Evolutionary conservation across 2,329 filamentous ascomycete species (phyloP).

Genomic region (Albophoma yamanashiensis): DNA sequence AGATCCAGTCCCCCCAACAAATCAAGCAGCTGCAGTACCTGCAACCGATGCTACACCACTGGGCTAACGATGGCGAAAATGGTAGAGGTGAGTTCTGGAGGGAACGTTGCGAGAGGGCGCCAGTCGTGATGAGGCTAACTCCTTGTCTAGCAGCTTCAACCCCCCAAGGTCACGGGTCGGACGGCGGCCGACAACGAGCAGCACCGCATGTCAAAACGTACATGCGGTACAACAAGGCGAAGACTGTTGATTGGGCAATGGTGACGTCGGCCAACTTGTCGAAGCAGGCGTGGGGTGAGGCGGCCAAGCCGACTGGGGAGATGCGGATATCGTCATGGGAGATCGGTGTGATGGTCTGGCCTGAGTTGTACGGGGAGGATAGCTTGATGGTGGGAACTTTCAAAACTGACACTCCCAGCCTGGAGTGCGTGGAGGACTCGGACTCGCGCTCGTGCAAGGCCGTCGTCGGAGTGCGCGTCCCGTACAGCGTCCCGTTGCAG

Average conservation of each 20-base stretch:
- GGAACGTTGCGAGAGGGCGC: neutral
- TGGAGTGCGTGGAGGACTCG: slow-evolving; percentile 7
- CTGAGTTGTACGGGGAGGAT: slow-evolving; percentile 39
- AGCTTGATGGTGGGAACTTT: slow-evolving; percentile 61
- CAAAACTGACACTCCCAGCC: slow-evolving; percentile 42
- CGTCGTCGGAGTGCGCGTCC: slow-evolving; percentile 62
- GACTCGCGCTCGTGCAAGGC: slow-evolving; percentile 15
- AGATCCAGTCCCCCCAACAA: slow-evolving; percentile 59
- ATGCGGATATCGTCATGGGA: slow-evolving; percentile 73
- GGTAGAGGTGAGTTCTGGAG: slow-evolving; percentile 14
- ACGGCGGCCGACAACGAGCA: slow-evolving; percentile 55
- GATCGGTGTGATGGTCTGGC: slow-evolving; percentile 76
- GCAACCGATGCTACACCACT: slow-evolving; percentile 60
- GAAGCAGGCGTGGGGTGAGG: slow-evolving; percentile 79
- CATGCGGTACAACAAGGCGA: slow-evolving; percentile 47
- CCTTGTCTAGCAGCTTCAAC: slow-evolving; percentile 12
- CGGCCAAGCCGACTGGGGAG: slow-evolving; percentile 42
- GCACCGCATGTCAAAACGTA: slow-evolving; percentile 90
- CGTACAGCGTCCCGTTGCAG: slow-evolving; percentile 70
- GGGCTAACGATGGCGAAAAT: slow-evolving; percentile 50
- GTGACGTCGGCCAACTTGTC: slow-evolving; percentile 87
- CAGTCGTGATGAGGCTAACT: neutral
- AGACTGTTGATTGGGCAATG: slow-evolving; percentile 69
- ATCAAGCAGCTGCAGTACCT: slow-evolving; percentile 65
- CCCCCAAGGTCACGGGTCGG: slow-evolving; percentile 13